A percentile compares a stretch with the other conserved stretches of the same genome.
phyloP scores from a whole-genome alignment of 2,329 filamentous ascomycete species.

The Sporothrix globosa region DNA sequence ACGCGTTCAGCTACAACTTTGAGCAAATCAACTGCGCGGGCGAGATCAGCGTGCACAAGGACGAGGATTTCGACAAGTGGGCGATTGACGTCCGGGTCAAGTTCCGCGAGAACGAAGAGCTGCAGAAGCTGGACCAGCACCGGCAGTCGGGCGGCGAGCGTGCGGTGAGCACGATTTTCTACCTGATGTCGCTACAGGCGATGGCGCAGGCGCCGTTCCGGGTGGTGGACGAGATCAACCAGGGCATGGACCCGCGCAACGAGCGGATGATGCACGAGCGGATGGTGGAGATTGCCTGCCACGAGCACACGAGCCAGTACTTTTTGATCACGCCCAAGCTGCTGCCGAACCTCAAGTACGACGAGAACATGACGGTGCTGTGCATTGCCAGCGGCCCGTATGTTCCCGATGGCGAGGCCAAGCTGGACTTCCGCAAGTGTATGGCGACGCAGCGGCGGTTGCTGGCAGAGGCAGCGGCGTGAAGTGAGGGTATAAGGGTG shows the following conservation, averaged over 20 bases:
- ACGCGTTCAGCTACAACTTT: slow-evolving; percentile 92
- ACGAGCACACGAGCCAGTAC: slow-evolving; percentile 78
- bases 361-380: slow-evolving; percentile 87
- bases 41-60: slow-evolving; percentile 85
- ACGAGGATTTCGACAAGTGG: slow-evolving; percentile 93
- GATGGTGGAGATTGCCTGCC: slow-evolving; percentile 96
- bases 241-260: slow-evolving; percentile 98
- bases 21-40: slow-evolving; percentile 92
- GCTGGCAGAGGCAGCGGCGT: slow-evolving; percentile 22
- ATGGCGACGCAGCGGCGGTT: slow-evolving; percentile 34
- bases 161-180: slow-evolving; percentile 96
- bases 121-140: slow-evolving; percentile 85
- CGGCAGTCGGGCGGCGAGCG: slow-evolving; percentile 96
- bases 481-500: no score
- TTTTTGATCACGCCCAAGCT: slow-evolving; percentile 98
- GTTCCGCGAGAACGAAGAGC: slow-evolving; percentile 82
- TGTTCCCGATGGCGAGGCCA: slow-evolving; percentile 59
- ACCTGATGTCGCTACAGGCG: slow-evolving; percentile 95
- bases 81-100: slow-evolving; percentile 92
- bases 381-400: slow-evolving; percentile 90
- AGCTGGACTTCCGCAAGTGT: slow-evolving; percentile 51
- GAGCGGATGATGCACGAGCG: slow-evolving; percentile 97
- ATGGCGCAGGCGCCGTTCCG: slow-evolving; percentile 94
- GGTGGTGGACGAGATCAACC: slow-evolving; percentile 98
- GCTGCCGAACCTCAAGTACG: slow-evolving; percentile 81